phyloP scores from a whole-genome alignment of 805 yeast species.

The Ogataea ganodermae region DNA sequence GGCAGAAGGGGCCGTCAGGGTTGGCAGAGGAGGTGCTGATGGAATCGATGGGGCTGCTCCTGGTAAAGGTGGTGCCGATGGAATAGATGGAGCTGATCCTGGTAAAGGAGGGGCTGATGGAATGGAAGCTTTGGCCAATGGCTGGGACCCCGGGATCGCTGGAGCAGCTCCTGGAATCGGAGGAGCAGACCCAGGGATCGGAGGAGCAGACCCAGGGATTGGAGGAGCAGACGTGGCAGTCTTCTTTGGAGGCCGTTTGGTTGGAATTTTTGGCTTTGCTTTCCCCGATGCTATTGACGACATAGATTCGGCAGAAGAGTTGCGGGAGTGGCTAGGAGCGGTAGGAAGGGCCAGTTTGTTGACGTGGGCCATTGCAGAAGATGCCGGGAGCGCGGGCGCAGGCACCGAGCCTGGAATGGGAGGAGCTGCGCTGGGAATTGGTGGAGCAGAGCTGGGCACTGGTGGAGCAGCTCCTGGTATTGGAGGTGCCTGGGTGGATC shows the following conservation, averaged over 20 bases:
- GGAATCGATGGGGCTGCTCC: constrained; percentile 15
- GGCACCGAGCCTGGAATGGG: constrained; percentile 16
- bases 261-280: constrained; percentile 22
- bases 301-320: constrained; percentile 15
- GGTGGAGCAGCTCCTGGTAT: constrained; percentile 25
- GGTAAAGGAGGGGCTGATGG: constrained; percentile 24
- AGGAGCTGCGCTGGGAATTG: constrained; percentile 24
- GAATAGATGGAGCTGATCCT: constrained; percentile 22
- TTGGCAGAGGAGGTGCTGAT: constrained; percentile 14
- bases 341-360: constrained; percentile 10
- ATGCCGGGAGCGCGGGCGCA: background rate
- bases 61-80: constrained; percentile 21
- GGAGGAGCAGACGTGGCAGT: background rate
- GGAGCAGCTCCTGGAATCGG: constrained; percentile 11
- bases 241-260: constrained; percentile 20
- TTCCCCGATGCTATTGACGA: constrained; percentile 17
- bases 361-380: background rate
- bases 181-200: constrained; percentile 6
- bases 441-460: constrained; percentile 30
- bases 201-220: background rate
- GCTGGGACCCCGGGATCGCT: constrained; percentile 6
- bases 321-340: constrained; percentile 12
- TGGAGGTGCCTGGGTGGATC: constrained; percentile 20
- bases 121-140: no score
- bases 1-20: constrained; percentile 25